These are phyloP conservation scores for Plasmodium gallinaceum DNA, from an alignment of 169 alveolate genomes.

Conservation along the genomic window DNA sequence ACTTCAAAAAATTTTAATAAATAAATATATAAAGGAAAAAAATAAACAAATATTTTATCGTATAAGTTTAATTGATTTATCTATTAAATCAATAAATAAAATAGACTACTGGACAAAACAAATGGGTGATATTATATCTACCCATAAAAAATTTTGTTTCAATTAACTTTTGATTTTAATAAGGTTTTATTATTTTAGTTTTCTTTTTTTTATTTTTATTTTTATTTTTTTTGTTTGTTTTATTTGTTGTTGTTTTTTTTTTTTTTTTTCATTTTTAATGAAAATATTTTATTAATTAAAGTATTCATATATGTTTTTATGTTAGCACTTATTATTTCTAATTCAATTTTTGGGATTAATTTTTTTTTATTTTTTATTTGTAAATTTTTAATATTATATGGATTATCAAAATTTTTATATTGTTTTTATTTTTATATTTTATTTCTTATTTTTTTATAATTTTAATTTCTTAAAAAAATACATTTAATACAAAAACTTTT, in stretches of 20 bases:
- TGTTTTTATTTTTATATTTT: too few species aligned
- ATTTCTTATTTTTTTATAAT: neutral
- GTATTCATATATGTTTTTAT: too few species aligned
- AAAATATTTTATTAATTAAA: too few species aligned
- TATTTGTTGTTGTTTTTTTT: too few species aligned
- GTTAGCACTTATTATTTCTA: too few species aligned
- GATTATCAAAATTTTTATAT: neutral
- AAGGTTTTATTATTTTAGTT: neutral
- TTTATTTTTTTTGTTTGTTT: neutral
- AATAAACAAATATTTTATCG: conserved; percentile 60
- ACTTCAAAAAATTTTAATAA: conserved; percentile 18
- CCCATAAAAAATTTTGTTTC: neutral
- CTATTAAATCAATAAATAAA: conserved; percentile 63
- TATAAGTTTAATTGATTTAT: conserved; percentile 64
- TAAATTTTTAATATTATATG: too few species aligned
- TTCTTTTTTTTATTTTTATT: conserved; percentile 5
- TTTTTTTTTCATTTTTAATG: too few species aligned
- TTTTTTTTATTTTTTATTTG: too few species aligned
- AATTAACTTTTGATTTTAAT: neutral
- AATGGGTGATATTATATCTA: conserved; percentile 47
- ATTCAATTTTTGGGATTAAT: too few species aligned
- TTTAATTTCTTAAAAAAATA: too few species aligned
- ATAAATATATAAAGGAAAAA: conserved; percentile 13
- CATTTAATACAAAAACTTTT: too few species aligned
- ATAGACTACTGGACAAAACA: conserved; percentile 62